phyloP scores from a whole-genome alignment of 441 rosid species.

The Erodium moschatum region DNA sequence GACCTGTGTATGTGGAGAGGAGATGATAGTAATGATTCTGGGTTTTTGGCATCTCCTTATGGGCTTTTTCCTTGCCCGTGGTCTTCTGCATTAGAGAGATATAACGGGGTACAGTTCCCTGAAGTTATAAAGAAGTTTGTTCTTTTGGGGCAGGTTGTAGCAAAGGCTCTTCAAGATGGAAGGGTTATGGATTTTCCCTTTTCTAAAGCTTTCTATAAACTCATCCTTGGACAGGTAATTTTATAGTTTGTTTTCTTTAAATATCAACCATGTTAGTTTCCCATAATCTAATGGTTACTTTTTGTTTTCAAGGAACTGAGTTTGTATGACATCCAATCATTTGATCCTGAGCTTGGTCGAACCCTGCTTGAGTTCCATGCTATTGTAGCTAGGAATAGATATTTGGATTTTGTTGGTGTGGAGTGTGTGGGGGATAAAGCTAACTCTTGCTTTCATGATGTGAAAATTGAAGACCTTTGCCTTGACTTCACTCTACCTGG shows the following conservation, averaged over 20 bases:
- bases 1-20: constrained; percentile 91
- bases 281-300: not conserved
- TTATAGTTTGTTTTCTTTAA: not conserved
- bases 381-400: constrained; percentile 38
- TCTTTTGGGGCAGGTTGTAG: constrained; percentile 80
- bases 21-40: constrained; percentile 39
- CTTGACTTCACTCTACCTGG: constrained; percentile 88
- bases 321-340: constrained; percentile 68
- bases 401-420: constrained; percentile 27
- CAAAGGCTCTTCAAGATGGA: constrained; percentile 93
- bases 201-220: constrained; percentile 80
- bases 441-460: constrained; percentile 48
- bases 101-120: constrained; percentile 36
- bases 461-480: constrained; percentile 69
- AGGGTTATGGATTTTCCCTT: constrained; percentile 88
- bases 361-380: constrained; percentile 80
- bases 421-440: constrained; percentile 22
- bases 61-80: constrained; percentile 89
- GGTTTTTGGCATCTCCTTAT: constrained; percentile 30
- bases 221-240: constrained; percentile 70
- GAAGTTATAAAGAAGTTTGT: constrained; percentile 55
- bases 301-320: constrained; percentile 42
- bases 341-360: constrained; percentile 80
- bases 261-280: constrained; percentile 2
- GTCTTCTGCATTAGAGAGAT: constrained; percentile 37